Base-by-base conservation (phyloP, 495 filamentous ascomycete species). In the Penicillium malachiteum region DNA sequence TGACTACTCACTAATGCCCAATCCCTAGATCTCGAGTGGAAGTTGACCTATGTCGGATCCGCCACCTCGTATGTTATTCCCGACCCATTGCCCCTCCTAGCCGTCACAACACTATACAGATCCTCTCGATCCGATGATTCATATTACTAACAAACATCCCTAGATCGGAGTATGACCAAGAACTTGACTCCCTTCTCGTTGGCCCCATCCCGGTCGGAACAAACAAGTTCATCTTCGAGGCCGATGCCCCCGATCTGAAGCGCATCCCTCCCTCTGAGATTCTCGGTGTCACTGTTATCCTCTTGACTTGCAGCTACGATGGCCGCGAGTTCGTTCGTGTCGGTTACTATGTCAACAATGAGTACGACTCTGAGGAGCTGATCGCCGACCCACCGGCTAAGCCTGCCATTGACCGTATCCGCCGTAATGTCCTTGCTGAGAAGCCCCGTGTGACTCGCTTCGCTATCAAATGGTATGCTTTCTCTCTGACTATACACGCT, bases 341-440 rank as follows among this genome's bases (percentile, higher is more conserved):
- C 18, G 94, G 94, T 39, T 98, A 98, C 81, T 98, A 98, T 62
- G 92, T 97, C 55, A 98, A 96, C 78, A 97, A 97, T 62, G 95
- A 97, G 69, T 98, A 98, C 70, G 89, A 93, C 60, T 88, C 87
- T 21, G 91, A 96, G 61, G 91, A 96, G 73, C 80, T 98, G 44
- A 83, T 81, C 55, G 84, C 85, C 21, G 90, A 96, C 52, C 95
- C 94, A 11, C 94, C 95, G 3, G 82, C 90, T 43, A 95, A 96
- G 78, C 90, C 91, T 32, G 82, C 92, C 62, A 87, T 96, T 52
- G 95, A 97, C 66, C 88, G 90, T 63, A 90, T 98, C 53, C 81
- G 87, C 55, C 84, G 94, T 51, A 96, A 93, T 62, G 88, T 98
- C 30, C 82, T 98, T 31, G 92, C 94, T 1, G 92, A 97, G 76